Base-by-base conservation (phyloP, 1,284 basidiomycete genomes). In the Marasmius sp. region DNA sequence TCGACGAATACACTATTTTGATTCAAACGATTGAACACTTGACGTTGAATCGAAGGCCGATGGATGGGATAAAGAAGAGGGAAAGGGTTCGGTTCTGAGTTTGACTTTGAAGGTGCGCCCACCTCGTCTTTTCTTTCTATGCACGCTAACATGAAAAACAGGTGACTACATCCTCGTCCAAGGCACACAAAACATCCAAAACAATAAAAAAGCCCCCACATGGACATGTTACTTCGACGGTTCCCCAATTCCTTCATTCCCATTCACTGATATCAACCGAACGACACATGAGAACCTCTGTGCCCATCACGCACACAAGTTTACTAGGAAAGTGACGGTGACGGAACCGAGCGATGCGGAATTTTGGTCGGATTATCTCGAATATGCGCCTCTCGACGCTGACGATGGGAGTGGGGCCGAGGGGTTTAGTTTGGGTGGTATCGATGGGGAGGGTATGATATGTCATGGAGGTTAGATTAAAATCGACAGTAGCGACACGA, bases 321-420 rank as follows among this genome's bases (percentile, higher is more conserved):
- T 75, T 4, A 71, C 66, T 1, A 57, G 75, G 39, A 70, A 71
- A 27, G 68, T 70, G 6, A 66, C 62, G 10, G 70, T 67, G 38
- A 51, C 54, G 6, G 34, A 51, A 9, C 50, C 50, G 20, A n/a
- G 6, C 6, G 68, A 68, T 16, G 66, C 62, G 45, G 60, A 66
- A 2, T 75, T 76, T 61, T 74, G 67, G 67, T 63, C 74, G 18
- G 75, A 76, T 58, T 68, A 69, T 38, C 52, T 75, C 38, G 53
- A 61, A 7, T 75, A 71, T 59, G 64, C 62, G 6, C 72, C 73
- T 16, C 70, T 68, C 0, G 20, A 62, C 10, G 61, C n/a, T n/a
- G n/a, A n/a, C n/a, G n/a, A n/a, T n/a, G n/a, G n/a, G n/a, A n/a
- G n/a, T n/a, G n/a, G n/a, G n/a, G n/a, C n/a, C n/a, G n/a, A 65